Evolutionary conservation across 257 asterid genomes (phyloP).

Genomic region (Nicotiana noctiflora): DNA sequence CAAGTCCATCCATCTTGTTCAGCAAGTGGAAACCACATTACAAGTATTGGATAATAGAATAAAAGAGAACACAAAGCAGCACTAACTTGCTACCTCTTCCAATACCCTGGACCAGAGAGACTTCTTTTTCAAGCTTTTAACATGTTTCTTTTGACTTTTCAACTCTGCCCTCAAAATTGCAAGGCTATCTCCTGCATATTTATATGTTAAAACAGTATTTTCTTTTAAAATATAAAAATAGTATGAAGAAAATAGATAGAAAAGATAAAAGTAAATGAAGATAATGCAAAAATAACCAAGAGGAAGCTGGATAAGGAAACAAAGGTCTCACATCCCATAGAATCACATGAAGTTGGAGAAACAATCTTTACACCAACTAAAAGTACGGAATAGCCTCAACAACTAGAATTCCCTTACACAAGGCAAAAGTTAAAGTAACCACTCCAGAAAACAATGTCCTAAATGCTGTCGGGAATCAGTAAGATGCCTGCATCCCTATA

Average conservation of each 20-base stretch:
- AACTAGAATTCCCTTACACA: neutral
- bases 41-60: neutral
- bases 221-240: neutral
- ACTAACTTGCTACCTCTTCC: conserved; percentile 69
- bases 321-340: neutral
- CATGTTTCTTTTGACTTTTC: conserved; percentile 90
- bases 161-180: conserved; percentile 76
- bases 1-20: neutral
- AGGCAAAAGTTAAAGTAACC: neutral
- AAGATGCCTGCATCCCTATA: neutral
- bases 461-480: neutral
- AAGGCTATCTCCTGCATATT: conserved; percentile 61
- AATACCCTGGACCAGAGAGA: conserved; percentile 90
- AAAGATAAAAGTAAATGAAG: neutral
- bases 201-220: neutral
- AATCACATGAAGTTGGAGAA: neutral
- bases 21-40: neutral
- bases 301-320: neutral
- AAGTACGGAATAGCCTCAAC: neutral
- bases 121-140: conserved; percentile 69
- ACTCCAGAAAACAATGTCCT: neutral
- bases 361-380: neutral
- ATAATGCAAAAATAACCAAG: neutral
- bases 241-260: neutral
- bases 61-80: neutral